Evolutionary conservation across 2,329 filamentous ascomycete genomes (phyloP).

Genomic region (Fusarium liriodendri): DNA sequence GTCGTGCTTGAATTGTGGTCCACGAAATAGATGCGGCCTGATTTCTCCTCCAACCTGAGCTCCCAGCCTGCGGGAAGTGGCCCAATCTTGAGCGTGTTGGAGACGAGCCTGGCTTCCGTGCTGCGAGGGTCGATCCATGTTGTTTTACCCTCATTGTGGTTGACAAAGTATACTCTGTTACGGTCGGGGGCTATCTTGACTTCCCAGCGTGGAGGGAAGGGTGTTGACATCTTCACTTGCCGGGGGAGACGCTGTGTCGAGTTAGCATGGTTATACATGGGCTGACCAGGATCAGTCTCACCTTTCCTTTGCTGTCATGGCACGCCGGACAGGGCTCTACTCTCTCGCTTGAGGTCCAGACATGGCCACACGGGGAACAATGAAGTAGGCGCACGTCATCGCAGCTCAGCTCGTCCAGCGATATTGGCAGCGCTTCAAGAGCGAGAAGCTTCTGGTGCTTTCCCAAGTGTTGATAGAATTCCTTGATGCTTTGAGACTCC

Average conservation of each 20-base stretch:
- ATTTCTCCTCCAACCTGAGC: neutral
- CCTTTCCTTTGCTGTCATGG: neutral
- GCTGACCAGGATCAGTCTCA: rapidly evolving
- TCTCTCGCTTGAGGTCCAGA: neutral
- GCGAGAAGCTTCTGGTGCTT: neutral
- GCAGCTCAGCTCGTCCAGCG: neutral
- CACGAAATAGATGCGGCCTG: neutral
- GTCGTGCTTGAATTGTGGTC: neutral
- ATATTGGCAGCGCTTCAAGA: neutral
- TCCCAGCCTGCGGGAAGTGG: neutral
- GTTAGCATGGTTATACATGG: neutral
- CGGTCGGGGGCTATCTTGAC: neutral
- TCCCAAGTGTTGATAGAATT: neutral
- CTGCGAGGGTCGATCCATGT: neutral
- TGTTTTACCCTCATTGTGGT: neutral
- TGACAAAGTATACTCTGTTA: neutral
- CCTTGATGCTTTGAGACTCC: neutral
- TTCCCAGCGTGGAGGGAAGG: neutral
- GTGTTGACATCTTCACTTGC: neutral
- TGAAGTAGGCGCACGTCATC: neutral
- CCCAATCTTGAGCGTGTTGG: neutral
- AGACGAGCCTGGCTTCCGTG: neutral
- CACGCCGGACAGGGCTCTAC: neutral
- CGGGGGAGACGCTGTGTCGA: neutral
- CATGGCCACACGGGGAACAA: neutral